Conservation (phyloP, 306 rosid genomes). For the Dryas octopetala region DNA sequence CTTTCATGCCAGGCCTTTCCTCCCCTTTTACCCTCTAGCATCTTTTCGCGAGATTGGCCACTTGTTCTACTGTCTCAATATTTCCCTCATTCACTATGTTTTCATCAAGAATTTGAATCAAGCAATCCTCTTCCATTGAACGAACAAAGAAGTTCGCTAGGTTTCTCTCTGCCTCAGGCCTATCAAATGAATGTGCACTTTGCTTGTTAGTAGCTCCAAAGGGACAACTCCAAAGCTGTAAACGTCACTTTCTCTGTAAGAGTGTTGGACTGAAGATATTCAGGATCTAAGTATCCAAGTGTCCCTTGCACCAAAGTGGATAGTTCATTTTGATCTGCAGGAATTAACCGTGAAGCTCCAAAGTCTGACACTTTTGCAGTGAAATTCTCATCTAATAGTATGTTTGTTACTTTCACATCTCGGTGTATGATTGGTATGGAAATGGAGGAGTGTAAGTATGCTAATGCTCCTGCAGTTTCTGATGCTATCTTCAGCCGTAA, state of each 20-base stretch:
- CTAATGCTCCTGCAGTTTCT: constrained; percentile 27
- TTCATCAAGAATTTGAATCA: neutral
- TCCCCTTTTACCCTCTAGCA: constrained; percentile 15
- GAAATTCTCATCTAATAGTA: neutral
- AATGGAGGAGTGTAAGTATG: constrained; percentile 24
- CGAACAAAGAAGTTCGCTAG: neutral
- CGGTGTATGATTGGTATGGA: neutral
- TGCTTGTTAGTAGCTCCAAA: constrained; percentile 18
- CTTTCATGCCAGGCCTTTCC: constrained; percentile 18
- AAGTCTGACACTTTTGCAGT: constrained; percentile 8
- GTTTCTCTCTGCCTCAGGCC: neutral
- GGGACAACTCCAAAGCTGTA: constrained; percentile 25
- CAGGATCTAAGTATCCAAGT: constrained; percentile 22
- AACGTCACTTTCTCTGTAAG: constrained; percentile 18
- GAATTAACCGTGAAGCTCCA: constrained; percentile 6
- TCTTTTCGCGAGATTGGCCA: neutral
- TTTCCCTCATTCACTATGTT: neutral
- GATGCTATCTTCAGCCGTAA: constrained; percentile 28
- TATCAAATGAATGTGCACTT: too few species aligned
- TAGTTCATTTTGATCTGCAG: neutral
- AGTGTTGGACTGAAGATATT: constrained; percentile 16
- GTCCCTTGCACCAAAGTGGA: constrained; percentile 12
- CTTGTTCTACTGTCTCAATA: neutral
- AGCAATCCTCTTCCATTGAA: neutral
- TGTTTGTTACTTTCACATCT: constrained; percentile 8